Evolutionary conservation across 495 filamentous ascomycete genomes (phyloP).

Genomic region (Paragyromitra xinjiangensis): DNA sequence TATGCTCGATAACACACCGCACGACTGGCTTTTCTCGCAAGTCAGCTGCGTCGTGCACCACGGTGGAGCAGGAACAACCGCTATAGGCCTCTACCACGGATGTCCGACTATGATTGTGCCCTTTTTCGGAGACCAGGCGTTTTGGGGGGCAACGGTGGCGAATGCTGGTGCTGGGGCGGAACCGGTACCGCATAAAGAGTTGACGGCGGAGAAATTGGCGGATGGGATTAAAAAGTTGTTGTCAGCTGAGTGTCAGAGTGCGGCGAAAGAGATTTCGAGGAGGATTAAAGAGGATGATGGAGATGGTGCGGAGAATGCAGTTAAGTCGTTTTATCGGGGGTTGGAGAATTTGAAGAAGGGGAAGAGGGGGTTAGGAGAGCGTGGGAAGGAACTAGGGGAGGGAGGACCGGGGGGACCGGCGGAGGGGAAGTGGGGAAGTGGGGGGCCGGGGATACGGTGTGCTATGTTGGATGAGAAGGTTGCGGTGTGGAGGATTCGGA

Average conservation of each 20-base stretch:
- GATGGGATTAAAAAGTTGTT: slow-evolving; percentile 76
- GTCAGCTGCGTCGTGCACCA: slow-evolving; percentile 71
- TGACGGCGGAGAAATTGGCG: slow-evolving; percentile 70
- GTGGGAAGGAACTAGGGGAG: slow-evolving; percentile 51
- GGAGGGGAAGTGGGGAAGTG: slow-evolving; percentile 54
- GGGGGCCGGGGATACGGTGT: slow-evolving; percentile 71
- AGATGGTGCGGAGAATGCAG: slow-evolving; percentile 76
- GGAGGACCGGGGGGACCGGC: slow-evolving; percentile 53
- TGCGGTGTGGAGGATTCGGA: slow-evolving; percentile 73
- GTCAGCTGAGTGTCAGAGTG: slow-evolving; percentile 65
- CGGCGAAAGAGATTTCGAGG: slow-evolving; percentile 66
- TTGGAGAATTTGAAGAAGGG: slow-evolving; percentile 41
- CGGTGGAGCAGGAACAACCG: slow-evolving; percentile 73
- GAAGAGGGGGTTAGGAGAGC: slow-evolving; percentile 44
- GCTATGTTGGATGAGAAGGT: slow-evolving; percentile 69
- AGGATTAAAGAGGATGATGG: slow-evolving; percentile 69
- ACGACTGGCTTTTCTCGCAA: slow-evolving; percentile 74
- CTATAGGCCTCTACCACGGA: slow-evolving; percentile 70
- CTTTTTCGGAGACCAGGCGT: slow-evolving; percentile 79
- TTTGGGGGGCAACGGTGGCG: slow-evolving; percentile 81
- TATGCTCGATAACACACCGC: slow-evolving; percentile 72
- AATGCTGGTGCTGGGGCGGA: slow-evolving; percentile 71
- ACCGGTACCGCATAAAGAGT: slow-evolving; percentile 75
- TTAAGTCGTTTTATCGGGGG: slow-evolving; percentile 73
- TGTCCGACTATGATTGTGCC: slow-evolving; percentile 74